Conservation (phyloP, 352 stramenopile genomes). For the Globisporangium nunn region DNA sequence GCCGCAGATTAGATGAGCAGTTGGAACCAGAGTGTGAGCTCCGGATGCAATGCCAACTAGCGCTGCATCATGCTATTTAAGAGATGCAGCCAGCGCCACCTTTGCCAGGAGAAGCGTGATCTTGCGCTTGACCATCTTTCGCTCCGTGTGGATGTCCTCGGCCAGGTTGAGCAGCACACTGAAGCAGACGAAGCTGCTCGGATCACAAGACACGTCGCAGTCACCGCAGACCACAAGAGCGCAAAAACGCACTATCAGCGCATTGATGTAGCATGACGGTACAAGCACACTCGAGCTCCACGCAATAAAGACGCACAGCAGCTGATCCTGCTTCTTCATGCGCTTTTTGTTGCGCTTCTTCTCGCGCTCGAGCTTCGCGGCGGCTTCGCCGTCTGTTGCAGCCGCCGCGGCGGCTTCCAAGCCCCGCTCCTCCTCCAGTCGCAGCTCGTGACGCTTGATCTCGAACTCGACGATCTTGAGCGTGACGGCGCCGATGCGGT, state of each 20-base stretch:
- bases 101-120: conserved; percentile 78
- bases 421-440: conserved; percentile 58
- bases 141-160: conserved; percentile 90
- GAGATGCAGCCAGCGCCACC: conserved; percentile 15
- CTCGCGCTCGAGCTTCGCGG: conserved; percentile 68
- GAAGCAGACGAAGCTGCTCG: conserved; percentile 76
- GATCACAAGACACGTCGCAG: neutral
- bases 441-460: conserved; percentile 84
- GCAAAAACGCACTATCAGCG: neutral
- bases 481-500: conserved; percentile 91
- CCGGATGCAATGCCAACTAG: neutral
- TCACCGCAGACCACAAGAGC: too few species aligned
- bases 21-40: conserved; percentile 1
- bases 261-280: neutral
- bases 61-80: too few species aligned
- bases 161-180: conserved; percentile 93
- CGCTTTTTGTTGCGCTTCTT: conserved; percentile 84
- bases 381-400: conserved; percentile 20
- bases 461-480: conserved; percentile 94
- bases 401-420: conserved; percentile 26
- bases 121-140: conserved; percentile 95
- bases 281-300: neutral
- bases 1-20: neutral
- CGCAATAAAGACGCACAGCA: conserved; percentile 53
- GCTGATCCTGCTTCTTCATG: conserved; percentile 90